These are phyloP conservation scores for Nigrograna mackinnonii DNA, from an alignment of 2,329 filamentous ascomycete species.

Conservation along the genomic window DNA sequence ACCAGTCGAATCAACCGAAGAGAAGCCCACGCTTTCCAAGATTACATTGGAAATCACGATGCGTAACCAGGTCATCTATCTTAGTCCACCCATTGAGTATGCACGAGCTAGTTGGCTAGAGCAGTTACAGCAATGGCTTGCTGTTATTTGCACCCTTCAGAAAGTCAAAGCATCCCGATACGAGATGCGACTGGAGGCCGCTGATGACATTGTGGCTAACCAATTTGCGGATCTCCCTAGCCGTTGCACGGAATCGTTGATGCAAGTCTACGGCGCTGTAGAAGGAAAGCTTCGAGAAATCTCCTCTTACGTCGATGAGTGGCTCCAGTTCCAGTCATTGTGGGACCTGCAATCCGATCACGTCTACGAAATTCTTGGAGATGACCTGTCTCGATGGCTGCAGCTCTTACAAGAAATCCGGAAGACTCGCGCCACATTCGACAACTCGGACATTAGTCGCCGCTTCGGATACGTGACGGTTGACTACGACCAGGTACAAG, in stretches of 20 bases:
- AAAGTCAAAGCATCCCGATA: conserved; percentile 96
- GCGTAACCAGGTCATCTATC: conserved; percentile 96
- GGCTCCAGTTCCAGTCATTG: conserved; percentile 96
- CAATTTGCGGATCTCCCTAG: conserved; percentile 85
- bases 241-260: conserved; percentile 78
- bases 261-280: conserved; percentile 78
- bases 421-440: conserved; percentile 93
- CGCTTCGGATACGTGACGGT: conserved; percentile 94
- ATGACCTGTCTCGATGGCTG: conserved; percentile 90
- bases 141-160: conserved; percentile 86
- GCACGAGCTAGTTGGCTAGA: conserved; percentile 92
- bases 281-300: conserved; percentile 83
- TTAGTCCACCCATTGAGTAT: conserved; percentile 90
- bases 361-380: conserved; percentile 88
- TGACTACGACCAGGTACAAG: conserved; percentile 98
- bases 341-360: conserved; percentile 98
- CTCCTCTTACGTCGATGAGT: conserved; percentile 89
- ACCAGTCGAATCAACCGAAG: conserved; percentile 49
- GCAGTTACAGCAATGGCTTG: conserved; percentile 92
- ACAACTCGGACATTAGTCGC: conserved; percentile 91
- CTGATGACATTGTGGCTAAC: conserved; percentile 61
- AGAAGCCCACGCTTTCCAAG: conserved; percentile 66
- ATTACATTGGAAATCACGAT: conserved; percentile 93
- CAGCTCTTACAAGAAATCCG: conserved; percentile 96
- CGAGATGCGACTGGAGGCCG: conserved; percentile 76